A percentile compares a stretch with the other conserved stretches of the same genome.
phyloP scores from a whole-genome alignment of 2,329 filamentous ascomycete species.

The Fusarium subtropicale region DNA sequence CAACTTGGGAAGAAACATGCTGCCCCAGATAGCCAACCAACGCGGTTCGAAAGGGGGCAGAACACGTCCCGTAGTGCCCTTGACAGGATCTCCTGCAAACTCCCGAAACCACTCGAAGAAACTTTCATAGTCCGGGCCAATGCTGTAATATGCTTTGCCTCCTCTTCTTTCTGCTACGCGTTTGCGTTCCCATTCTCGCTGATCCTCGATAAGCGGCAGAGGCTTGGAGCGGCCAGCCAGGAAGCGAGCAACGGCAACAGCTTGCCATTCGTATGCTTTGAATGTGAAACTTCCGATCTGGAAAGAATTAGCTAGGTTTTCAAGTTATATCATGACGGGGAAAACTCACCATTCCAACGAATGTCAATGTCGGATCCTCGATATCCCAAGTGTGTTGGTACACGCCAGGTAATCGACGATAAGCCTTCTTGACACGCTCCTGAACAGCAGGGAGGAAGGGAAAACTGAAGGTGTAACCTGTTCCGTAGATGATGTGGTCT shows the following conservation, averaged over 20 bases:
- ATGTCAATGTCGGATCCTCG: conserved; percentile 30
- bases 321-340: accelerated
- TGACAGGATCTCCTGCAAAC: conserved; percentile 29
- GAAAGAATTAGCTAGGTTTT: neutral
- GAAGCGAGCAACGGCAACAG: conserved; percentile 31
- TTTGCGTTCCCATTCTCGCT: conserved; percentile 38
- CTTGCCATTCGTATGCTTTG: conserved; percentile 41
- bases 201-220: conserved; percentile 11
- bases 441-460: conserved; percentile 22
- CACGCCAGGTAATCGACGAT: conserved; percentile 22
- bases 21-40: conserved; percentile 37
- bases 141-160: conserved; percentile 40
- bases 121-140: conserved; percentile 28
- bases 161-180: conserved; percentile 32
- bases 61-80: conserved; percentile 20
- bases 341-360: conserved; percentile 24
- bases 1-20: conserved; percentile 22
- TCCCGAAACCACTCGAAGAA: conserved; percentile 33
- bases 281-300: conserved; percentile 40
- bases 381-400: conserved; percentile 38
- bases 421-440: conserved; percentile 11
- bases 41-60: conserved; percentile 28
- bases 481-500: conserved; percentile 31
- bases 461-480: conserved; percentile 30
- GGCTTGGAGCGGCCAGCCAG: conserved; percentile 21